Conservation (phyloP, 2,329 filamentous ascomycete species). For the Xenosphaeropsis pyriputrescens region DNA sequence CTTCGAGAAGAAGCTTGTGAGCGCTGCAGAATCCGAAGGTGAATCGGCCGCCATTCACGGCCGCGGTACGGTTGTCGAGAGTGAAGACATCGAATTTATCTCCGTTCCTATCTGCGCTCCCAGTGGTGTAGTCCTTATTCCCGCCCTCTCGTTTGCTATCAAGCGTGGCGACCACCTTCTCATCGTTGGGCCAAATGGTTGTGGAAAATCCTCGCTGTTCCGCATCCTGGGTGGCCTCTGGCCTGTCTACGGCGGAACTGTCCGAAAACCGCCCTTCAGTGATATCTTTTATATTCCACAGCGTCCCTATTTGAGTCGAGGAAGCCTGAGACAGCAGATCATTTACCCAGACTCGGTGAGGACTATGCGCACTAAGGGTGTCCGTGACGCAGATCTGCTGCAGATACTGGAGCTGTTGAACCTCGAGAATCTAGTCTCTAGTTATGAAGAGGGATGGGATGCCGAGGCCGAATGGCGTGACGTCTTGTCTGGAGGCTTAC, state of each 20-base stretch:
- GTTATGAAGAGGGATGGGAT: conserved; percentile 71
- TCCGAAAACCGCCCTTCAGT: conserved; percentile 79
- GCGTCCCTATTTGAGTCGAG: conserved; percentile 81
- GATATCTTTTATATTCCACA: conserved; percentile 98
- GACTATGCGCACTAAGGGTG: conserved; percentile 72
- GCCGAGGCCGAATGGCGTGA: conserved; percentile 95
- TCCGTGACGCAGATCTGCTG: conserved; percentile 69
- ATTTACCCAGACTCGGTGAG: conserved; percentile 86
- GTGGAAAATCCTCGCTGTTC: conserved; percentile 92
- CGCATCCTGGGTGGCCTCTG: conserved; percentile 90
- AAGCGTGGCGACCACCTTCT: conserved; percentile 79
- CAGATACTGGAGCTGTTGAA: conserved; percentile 66
- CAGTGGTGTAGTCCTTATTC: conserved; percentile 85
- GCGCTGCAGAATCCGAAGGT: conserved; percentile 62
- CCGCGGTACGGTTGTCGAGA: conserved; percentile 70
- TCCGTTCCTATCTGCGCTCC: conserved; percentile 94
- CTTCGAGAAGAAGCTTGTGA: conserved; percentile 94
- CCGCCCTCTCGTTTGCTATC: conserved; percentile 74
- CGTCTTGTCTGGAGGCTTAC: conserved; percentile 78
- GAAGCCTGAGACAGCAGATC: conserved; percentile 88
- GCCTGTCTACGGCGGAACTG: conserved; percentile 92
- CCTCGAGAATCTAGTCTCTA: conserved; percentile 68
- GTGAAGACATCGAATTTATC: conserved; percentile 69
- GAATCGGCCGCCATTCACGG: conserved; percentile 70
- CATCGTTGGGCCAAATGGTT: conserved; percentile 88